A percentile compares a stretch with the other conserved stretches of the same genome.
phyloP scores from a whole-genome alignment of 2,329 filamentous ascomycete genomes.

The Epicoccum sorghinum region DNA sequence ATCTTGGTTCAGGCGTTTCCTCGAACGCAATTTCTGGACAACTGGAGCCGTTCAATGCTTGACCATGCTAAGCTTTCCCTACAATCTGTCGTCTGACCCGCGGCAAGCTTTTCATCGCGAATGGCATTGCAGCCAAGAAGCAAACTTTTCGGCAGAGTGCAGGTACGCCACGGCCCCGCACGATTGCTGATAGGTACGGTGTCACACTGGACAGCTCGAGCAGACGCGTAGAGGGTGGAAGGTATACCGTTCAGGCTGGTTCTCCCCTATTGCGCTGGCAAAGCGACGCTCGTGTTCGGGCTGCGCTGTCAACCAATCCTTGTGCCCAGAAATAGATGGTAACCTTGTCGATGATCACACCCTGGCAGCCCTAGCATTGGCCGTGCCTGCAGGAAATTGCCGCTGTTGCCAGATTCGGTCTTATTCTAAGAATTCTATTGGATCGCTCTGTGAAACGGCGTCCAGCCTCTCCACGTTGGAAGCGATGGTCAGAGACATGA shows the following conservation, averaged over 20 bases:
- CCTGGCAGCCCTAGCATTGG: constrained; percentile 28
- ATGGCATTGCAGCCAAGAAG: too few relatives aligned
- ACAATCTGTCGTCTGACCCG: constrained; percentile 5
- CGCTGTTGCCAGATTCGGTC: constrained; percentile 29
- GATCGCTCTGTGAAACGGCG: constrained; percentile 10
- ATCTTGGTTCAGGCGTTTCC: constrained; percentile 14
- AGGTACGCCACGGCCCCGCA: too few relatives aligned
- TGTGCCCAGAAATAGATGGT: constrained; percentile 34
- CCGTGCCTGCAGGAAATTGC: constrained; percentile 33
- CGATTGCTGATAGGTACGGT: background rate
- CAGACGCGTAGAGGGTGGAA: constrained; percentile 1
- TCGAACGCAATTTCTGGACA: constrained; percentile 21
- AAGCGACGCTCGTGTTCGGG: constrained; percentile 10
- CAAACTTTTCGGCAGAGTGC: too few relatives aligned
- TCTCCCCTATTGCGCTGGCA: constrained; percentile 13
- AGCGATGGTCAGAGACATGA: constrained; percentile 22
- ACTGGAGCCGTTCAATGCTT: constrained; percentile 24
- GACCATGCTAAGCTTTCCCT: constrained; percentile 27
- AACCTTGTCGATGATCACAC: constrained; percentile 31
- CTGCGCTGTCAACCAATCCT: constrained; percentile 22
- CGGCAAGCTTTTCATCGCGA: constrained; percentile 10
- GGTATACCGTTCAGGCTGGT: too few relatives aligned
- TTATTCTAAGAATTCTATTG: constrained; percentile 10
- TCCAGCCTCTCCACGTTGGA: constrained; percentile 18
- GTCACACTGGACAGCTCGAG: constrained; percentile 10